Evolutionary conservation across 257 asterid genomes (phyloP).

Genomic region (Lycium ferocissimum): DNA sequence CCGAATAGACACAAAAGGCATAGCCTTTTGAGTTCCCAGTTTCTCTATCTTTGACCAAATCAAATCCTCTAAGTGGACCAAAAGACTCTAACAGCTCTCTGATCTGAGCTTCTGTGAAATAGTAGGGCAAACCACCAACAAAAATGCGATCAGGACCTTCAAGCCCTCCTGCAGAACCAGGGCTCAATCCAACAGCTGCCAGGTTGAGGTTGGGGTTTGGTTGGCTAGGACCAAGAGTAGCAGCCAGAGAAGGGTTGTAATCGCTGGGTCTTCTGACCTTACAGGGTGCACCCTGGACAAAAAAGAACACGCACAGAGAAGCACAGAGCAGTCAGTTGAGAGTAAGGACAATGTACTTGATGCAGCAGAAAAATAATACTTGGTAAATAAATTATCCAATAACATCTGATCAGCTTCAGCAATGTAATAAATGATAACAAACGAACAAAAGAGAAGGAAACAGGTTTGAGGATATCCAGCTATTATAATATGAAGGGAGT

Average conservation of each 20-base stretch:
- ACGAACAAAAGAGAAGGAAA: neutral
- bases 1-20: constrained; percentile 97
- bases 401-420: constrained; percentile 3
- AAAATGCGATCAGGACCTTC: constrained; percentile 97
- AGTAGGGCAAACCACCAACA: constrained; percentile 95
- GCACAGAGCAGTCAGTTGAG: neutral
- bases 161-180: constrained; percentile 92
- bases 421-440: neutral
- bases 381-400: neutral
- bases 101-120: constrained; percentile 87
- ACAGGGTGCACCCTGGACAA: constrained; percentile 90
- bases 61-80: constrained; percentile 95
- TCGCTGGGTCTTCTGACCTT: constrained; percentile 98
- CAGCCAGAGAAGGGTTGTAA: constrained; percentile 93
- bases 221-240: constrained; percentile 97
- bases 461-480: constrained; percentile 22
- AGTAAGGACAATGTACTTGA: neutral
- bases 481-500: neutral
- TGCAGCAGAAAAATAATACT: neutral
- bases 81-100: constrained; percentile 97
- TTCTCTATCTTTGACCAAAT: constrained; percentile 94
- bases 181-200: constrained; percentile 84
- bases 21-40: constrained; percentile 98
- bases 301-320: neutral
- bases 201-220: constrained; percentile 89